A percentile compares a stretch with the other conserved stretches of the same genome.
Evolutionary conservation across 768 basidiomycete genomes (phyloP).

Genomic region (Amanita jacksonii): DNA sequence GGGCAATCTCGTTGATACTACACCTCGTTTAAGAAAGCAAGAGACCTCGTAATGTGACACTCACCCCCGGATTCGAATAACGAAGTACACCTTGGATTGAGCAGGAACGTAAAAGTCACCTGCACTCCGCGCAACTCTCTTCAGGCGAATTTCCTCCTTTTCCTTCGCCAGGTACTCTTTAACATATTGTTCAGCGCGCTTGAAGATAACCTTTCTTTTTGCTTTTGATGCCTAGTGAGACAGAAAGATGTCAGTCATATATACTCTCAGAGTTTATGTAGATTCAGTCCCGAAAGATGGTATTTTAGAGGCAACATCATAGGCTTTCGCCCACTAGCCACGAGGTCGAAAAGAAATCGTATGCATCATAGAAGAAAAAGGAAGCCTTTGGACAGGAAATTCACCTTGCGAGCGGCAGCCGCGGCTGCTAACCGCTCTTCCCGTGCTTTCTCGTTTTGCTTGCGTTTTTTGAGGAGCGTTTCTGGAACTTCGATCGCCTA

Average conservation of each 20-base stretch:
- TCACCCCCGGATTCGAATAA: conserved; percentile 93
- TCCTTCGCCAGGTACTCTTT: conserved; percentile 93
- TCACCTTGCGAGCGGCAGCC: conserved; percentile 80
- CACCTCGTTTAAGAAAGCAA: conserved; percentile 6
- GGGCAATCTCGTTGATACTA: conserved; percentile 99
- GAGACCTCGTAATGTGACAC: conserved; percentile 20
- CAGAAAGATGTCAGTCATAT: conserved; percentile 11
- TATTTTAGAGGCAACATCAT: conserved; percentile 78
- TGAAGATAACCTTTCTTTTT: conserved; percentile 97
- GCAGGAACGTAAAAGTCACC: conserved; percentile 98
- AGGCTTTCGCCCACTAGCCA: conserved; percentile 62
- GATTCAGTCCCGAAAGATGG: conserved; percentile 90
- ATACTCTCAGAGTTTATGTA: conserved; percentile 7
- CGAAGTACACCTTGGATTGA: conserved; percentile 96
- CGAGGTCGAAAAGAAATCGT: conserved; percentile 52
- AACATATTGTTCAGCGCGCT: conserved; percentile 96
- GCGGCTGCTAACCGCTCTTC: conserved; percentile 88
- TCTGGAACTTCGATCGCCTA: conserved; percentile 96
- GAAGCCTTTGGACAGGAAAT: conserved; percentile 16
- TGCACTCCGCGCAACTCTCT: conserved; percentile 81
- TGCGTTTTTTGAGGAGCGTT: conserved; percentile 99
- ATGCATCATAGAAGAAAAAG: conserved; percentile 61
- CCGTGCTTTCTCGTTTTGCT: conserved; percentile 92
- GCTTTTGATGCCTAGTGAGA: conserved; percentile 65
- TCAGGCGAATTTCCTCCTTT: conserved; percentile 93